Conservation (phyloP, 768 basidiomycete genomes). For the Fibroporia radiculosa region DNA sequence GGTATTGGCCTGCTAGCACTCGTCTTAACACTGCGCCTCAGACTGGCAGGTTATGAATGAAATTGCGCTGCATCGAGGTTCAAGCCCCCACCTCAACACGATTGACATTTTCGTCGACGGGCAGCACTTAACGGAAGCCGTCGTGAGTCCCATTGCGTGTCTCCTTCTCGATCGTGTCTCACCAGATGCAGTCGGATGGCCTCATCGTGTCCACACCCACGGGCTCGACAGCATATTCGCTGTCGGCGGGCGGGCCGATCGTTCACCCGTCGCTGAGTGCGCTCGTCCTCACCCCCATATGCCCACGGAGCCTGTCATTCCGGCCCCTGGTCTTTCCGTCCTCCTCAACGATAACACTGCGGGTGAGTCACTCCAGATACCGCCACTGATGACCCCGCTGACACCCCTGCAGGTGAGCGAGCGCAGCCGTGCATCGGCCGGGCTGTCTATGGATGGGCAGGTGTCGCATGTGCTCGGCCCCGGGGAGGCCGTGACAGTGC, state of each 20-base stretch:
- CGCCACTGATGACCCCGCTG: background rate
- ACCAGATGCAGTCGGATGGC: conserved; percentile 67
- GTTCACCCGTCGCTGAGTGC: conserved; percentile 90
- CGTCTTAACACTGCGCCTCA: conserved; percentile 18
- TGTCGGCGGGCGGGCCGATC: conserved; percentile 93
- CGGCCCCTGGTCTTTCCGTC: conserved; percentile 86
- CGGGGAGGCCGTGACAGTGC: conserved; percentile 79
- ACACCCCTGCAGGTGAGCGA: conserved; percentile 60
- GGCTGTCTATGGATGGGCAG: conserved; percentile 91
- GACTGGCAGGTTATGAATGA: conserved; percentile 99
- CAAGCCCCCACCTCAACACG: conserved; percentile 85
- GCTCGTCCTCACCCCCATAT: conserved; percentile 91
- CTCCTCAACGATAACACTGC: conserved; percentile 66
- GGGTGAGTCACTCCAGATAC: conserved; percentile 35
- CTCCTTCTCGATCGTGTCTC: conserved; percentile 1
- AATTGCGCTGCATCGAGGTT: conserved; percentile 85
- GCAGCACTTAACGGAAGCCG: conserved; percentile 91
- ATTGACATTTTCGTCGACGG: conserved; percentile 93
- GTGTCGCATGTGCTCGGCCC: conserved; percentile 76
- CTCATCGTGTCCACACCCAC: conserved; percentile 93
- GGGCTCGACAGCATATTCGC: conserved; percentile 92
- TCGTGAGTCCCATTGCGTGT: conserved; percentile 48
- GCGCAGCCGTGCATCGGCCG: conserved; percentile 77
- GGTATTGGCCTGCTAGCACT: background rate
- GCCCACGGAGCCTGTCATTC: conserved; percentile 87